Evolutionary conservation across 148 eudicot species (phyloP).

Genomic region (Arctostaphylos glauca): DNA sequence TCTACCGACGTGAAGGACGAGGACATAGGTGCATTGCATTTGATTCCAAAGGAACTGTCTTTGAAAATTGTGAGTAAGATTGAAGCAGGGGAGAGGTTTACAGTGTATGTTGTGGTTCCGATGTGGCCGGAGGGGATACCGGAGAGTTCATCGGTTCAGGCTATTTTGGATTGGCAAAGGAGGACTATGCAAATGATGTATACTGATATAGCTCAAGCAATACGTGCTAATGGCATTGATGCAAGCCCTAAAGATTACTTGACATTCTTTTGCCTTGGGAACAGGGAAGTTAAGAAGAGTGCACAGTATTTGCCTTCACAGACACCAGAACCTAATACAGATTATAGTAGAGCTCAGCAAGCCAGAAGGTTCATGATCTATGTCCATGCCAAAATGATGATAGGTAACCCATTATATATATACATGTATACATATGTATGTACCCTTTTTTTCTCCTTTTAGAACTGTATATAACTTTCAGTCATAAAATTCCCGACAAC

Average conservation of each 20-base stretch:
- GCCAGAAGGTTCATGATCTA: constrained; percentile 34
- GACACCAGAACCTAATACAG: constrained; percentile 36
- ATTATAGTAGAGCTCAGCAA: constrained; percentile 37
- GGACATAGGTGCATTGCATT: constrained; percentile 34
- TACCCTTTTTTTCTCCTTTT: neutral
- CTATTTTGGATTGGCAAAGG: constrained; percentile 57
- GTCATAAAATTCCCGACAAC: no score
- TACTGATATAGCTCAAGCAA: constrained; percentile 40
- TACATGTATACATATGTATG: neutral
- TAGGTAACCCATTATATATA: constrained; percentile 31
- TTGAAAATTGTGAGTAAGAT: constrained; percentile 43
- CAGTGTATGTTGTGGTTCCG: constrained; percentile 45
- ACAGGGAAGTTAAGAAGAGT: constrained; percentile 34
- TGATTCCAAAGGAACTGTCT: constrained; percentile 38
- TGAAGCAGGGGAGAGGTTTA: constrained; percentile 44
- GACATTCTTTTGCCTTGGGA: constrained; percentile 51
- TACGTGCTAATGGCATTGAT: constrained; percentile 37
- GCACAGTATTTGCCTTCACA: constrained; percentile 43
- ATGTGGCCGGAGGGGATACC: constrained; percentile 62
- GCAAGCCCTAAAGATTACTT: constrained; percentile 44
- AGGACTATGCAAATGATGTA: constrained; percentile 63
- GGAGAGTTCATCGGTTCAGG: constrained; percentile 45
- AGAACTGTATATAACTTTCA: neutral
- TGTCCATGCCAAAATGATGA: constrained; percentile 55
- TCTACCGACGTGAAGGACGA: constrained; percentile 28